Evolutionary conservation across 176 grass and related monocot species (phyloP).

Genomic region (Metroxylon sagu): DNA sequence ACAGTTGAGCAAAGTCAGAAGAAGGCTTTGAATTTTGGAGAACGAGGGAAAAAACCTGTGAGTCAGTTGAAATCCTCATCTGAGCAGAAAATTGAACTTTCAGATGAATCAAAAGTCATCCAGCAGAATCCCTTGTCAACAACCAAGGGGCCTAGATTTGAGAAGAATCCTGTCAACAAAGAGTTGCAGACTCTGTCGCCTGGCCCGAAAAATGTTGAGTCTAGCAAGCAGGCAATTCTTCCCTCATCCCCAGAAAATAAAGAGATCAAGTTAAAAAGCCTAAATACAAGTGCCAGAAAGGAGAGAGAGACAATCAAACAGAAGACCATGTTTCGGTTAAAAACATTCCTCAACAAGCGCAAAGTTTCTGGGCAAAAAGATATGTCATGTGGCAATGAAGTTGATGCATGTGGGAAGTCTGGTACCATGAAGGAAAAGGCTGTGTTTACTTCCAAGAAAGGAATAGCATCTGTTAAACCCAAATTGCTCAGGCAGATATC

Average conservation of each 20-base stretch:
- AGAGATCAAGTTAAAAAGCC: conserved; percentile 2
- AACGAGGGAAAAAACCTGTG: conserved; percentile 41
- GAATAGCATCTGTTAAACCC: conserved; percentile 17
- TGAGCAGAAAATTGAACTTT: conserved; percentile 26
- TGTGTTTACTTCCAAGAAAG: conserved; percentile 19
- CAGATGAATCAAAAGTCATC: conserved; percentile 27
- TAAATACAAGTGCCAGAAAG: conserved; percentile 23
- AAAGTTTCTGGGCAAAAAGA: conserved; percentile 20
- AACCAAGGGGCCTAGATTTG: conserved; percentile 22
- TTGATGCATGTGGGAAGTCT: neutral
- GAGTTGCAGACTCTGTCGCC: conserved; percentile 10
- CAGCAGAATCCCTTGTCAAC: conserved; percentile 24
- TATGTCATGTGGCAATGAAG: too few relatives aligned
- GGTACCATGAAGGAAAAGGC: neutral
- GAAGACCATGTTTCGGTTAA: conserved; percentile 28
- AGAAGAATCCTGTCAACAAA: conserved; percentile 20
- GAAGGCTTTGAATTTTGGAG: conserved; percentile 5
- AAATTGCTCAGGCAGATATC: conserved; percentile 22
- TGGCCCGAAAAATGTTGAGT: conserved; percentile 30
- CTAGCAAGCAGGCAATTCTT: conserved; percentile 27
- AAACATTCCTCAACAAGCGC: conserved; percentile 16
- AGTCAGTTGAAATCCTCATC: conserved; percentile 34
- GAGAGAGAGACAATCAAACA: conserved; percentile 22
- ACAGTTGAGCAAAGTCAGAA: neutral
- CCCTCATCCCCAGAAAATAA: conserved; percentile 15